Base-by-base conservation (phyloP, 2,329 filamentous ascomycete species). In the Zasmidium angulare region DNA sequence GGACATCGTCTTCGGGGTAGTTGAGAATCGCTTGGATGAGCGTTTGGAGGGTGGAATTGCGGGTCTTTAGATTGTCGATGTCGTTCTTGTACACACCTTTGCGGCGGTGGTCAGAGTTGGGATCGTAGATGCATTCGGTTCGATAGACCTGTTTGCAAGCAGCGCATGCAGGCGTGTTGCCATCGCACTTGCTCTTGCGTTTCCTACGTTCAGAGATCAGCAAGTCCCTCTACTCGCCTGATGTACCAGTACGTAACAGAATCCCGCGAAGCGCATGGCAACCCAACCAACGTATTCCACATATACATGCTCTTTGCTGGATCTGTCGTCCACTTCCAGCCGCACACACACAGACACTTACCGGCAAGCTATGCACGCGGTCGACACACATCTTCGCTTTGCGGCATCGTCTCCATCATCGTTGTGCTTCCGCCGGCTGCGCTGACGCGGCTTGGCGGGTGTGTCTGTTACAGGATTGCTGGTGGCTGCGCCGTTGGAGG, bases 11-110 rank as follows among this genome's bases (percentile, higher is more conserved):
- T 73, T 98, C 93, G 20, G 89, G 84, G 49, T 90, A 92, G 74
- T 96, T 97, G 53, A 98, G 81, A 53, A 99, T 91, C 50, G 93
- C 92, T 71, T 97, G 91, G 63, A 98, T 87, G 40, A 98, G 81
- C n/a, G 92, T 92, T 73, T 97, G 91, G 56, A 98, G 80, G 1
- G 93, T 98, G 36, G 91, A 90, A 70, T 88, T 91, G 63, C 87
- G 87, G 21, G 92, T 93, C 77, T 96, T 96, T 74, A 93, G 83
- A 71, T 86, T 91, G 74, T 96, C 93, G 22, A 89, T 86, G 75
- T 96, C 95, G 76, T 96, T 92, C 71, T 93, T 93, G 75, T 98
- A 98, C 51, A 98, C 95, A 61, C 95, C 95, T 75, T 98, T 98
- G 53, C 95, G 88, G 52, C 95, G 89, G 74, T 97, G 93, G 74